Conservation (phyloP, 108 stramenopile species). For the Cylindrotheca closterium region DNA sequence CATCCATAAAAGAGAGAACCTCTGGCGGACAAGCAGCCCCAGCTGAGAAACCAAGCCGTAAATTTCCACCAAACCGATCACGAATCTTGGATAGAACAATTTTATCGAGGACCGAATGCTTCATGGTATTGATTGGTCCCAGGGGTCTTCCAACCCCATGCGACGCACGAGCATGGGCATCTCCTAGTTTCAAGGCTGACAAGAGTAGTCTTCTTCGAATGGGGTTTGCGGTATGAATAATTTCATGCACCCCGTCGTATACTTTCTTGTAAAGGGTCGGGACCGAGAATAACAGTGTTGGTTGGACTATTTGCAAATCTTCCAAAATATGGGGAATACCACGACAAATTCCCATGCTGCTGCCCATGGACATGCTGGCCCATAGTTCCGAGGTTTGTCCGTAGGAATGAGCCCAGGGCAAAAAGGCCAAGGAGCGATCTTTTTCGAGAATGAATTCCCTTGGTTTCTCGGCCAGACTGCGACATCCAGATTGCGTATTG, state of each 20-base stretch:
- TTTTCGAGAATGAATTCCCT: constrained; percentile 64
- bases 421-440: constrained; percentile 85
- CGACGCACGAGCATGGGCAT: constrained; percentile 42
- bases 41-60: constrained; percentile 76
- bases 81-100: constrained; percentile 89
- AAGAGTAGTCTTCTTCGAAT: constrained; percentile 66
- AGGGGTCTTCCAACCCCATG: constrained; percentile 42
- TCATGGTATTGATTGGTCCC: constrained; percentile 45
- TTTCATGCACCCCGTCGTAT: constrained; percentile 90
- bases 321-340: constrained; percentile 78
- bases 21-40: constrained; percentile 89
- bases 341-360: constrained; percentile 82
- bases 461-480: too few species aligned
- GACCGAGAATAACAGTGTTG: constrained; percentile 85
- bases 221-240: constrained; percentile 65
- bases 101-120: constrained; percentile 64
- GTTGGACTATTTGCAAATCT: constrained; percentile 77
- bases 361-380: constrained; percentile 82
- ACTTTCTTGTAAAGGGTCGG: constrained; percentile 94
- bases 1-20: constrained; percentile 92
- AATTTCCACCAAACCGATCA: constrained; percentile 83
- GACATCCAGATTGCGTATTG: constrained; percentile 74
- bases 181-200: constrained; percentile 66
- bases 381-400: constrained; percentile 92
- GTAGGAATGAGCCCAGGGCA: constrained; percentile 96